Evolutionary conservation across 208 protist species (phyloP).

Genomic region (Angomonas ambiguus): DNA sequence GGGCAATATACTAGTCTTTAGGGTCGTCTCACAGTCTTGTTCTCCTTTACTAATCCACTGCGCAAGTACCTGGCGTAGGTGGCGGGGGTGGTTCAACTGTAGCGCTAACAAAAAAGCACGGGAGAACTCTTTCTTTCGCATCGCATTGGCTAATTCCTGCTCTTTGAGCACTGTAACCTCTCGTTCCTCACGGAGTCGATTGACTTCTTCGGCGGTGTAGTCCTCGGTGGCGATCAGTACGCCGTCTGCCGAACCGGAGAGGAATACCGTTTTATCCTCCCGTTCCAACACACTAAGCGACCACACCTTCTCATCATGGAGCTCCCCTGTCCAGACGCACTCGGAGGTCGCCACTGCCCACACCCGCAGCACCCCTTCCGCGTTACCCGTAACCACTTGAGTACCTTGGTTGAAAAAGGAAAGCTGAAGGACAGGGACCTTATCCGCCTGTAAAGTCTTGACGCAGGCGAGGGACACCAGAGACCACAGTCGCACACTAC

Average conservation of each 20-base stretch:
- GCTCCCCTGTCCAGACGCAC: constrained; percentile 72
- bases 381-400: constrained; percentile 81
- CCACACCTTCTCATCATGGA: constrained; percentile 87
- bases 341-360: constrained; percentile 81
- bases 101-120: constrained; percentile 80
- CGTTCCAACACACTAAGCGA: constrained; percentile 43
- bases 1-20: constrained; percentile 57
- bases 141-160: constrained; percentile 80
- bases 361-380: constrained; percentile 88
- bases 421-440: constrained; percentile 70
- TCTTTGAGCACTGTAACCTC: constrained; percentile 70
- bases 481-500: constrained; percentile 85
- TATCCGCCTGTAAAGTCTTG: constrained; percentile 81
- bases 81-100: constrained; percentile 80
- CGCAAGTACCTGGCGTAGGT: constrained; percentile 80
- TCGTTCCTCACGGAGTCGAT: constrained; percentile 53
- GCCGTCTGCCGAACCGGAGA: constrained; percentile 84
- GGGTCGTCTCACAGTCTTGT: constrained; percentile 47
- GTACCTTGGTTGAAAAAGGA: constrained; percentile 85
- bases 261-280: constrained; percentile 37
- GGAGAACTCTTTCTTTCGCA: constrained; percentile 71
- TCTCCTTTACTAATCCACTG: constrained; percentile 61
- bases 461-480: constrained; percentile 76
- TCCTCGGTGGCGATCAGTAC: constrained; percentile 84
- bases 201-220: constrained; percentile 87